phyloP scores from a whole-genome alignment of 345 rosid genomes.

The Arabis hirsuta region DNA sequence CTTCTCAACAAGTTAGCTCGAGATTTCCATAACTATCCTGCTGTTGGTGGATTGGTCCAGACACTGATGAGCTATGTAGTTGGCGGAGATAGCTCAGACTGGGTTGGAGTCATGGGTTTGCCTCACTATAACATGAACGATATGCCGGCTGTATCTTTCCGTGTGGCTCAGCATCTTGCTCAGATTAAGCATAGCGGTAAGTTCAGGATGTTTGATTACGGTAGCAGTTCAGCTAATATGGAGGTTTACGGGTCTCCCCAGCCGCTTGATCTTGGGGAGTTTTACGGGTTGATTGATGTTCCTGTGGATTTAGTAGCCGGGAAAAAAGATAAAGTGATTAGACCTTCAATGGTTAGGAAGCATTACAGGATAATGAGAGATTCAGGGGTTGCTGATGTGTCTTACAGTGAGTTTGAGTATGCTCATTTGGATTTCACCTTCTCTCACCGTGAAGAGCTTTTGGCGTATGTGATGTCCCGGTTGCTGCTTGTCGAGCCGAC shows the following conservation, averaged over 20 bases:
- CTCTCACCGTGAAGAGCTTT: slow-evolving; percentile 83
- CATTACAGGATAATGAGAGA: slow-evolving; percentile 81
- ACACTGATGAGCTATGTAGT: slow-evolving; percentile 73
- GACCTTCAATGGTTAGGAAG: slow-evolving; percentile 73
- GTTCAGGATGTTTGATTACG: slow-evolving; percentile 86
- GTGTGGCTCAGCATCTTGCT: slow-evolving; percentile 80
- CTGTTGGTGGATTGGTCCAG: slow-evolving; percentile 94
- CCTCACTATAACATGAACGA: slow-evolving; percentile 98
- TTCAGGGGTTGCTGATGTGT: slow-evolving; percentile 58
- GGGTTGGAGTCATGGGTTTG: slow-evolving; percentile 88
- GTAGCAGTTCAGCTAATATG: slow-evolving; percentile 64
- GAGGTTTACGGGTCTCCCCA: slow-evolving; percentile 70
- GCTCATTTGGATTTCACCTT: slow-evolving; percentile 95
- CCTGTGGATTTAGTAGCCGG: slow-evolving; percentile 91
- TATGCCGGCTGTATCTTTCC: slow-evolving; percentile 86
- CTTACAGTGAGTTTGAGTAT: slow-evolving; percentile 80
- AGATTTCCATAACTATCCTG: slow-evolving; percentile 92
- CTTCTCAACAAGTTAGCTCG: slow-evolving; percentile 89
- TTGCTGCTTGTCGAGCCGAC: slow-evolving; percentile 63
- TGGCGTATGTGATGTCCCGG: slow-evolving; percentile 83
- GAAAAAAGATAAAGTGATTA: slow-evolving; percentile 73
- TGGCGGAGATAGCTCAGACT: slow-evolving; percentile 96
- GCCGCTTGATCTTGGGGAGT: slow-evolving; percentile 84
- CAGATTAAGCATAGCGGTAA: slow-evolving; percentile 74
- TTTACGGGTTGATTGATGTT: slow-evolving; percentile 64